These are phyloP conservation scores for Boletus rubroflammeus DNA, from an alignment of 768 basidiomycete genomes.

Conservation along the genomic window DNA sequence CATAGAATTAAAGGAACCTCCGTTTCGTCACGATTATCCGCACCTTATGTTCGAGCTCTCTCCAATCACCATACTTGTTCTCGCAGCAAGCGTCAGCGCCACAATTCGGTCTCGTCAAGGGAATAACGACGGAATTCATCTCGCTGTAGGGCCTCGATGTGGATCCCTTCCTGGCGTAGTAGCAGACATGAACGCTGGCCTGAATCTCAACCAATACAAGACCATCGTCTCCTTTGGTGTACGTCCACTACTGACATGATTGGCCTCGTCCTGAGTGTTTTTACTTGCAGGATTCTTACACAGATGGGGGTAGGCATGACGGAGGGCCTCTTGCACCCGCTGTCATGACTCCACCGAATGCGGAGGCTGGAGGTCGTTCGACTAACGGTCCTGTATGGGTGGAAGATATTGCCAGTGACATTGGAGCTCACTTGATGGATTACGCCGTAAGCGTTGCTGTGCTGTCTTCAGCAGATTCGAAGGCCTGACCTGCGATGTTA, in stretches of 20 bases:
- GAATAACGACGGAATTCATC: not conserved
- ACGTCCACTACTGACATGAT: not conserved
- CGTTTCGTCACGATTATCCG: not conserved
- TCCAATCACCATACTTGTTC: not conserved
- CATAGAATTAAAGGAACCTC: not conserved
- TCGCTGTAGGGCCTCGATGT: not conserved
- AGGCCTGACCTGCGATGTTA: not conserved
- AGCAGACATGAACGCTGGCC: not conserved
- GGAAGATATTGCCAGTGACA: not conserved
- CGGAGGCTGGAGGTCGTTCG: not conserved
- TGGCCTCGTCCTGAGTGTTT: not conserved
- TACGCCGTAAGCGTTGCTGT: not conserved
- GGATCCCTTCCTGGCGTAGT: not conserved
- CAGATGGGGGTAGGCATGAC: not conserved
- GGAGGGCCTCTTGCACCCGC: not conserved
- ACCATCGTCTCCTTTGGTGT: not conserved
- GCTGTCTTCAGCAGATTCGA: too few relatives aligned
- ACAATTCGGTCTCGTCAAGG: not conserved
- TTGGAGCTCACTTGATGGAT: not conserved
- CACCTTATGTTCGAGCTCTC: not conserved
- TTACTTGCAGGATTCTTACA: not conserved
- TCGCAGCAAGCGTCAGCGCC: not conserved
- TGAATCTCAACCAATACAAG: not conserved
- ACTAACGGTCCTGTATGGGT: not conserved
- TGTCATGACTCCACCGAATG: not conserved